Evolutionary conservation across 495 filamentous ascomycete genomes (phyloP).

Genomic region (Cetradonia linearis): DNA sequence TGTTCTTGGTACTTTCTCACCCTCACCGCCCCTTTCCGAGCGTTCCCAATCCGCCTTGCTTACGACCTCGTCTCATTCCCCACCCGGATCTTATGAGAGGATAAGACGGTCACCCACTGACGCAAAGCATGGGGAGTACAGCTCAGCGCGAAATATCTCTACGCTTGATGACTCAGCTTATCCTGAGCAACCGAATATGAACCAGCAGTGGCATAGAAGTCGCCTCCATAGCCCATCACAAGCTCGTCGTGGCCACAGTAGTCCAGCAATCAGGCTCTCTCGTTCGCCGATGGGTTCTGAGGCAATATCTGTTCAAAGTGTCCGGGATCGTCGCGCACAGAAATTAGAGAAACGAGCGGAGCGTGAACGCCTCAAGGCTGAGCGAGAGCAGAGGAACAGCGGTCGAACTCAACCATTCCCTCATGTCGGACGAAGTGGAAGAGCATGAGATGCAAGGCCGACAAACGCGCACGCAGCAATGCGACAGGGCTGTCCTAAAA

Average conservation of each 20-base stretch:
- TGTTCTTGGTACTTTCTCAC: not conserved
- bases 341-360: conserved; percentile 15
- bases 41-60: conserved; percentile 6
- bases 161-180: conserved; percentile 2
- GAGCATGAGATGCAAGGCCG: not conserved
- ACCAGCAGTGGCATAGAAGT: conserved; percentile 1
- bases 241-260: not conserved
- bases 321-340: conserved; percentile 8
- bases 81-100: not conserved
- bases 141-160: not conserved
- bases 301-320: not conserved
- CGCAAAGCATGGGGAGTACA: not conserved
- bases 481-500: not conserved
- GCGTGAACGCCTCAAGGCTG: conserved; percentile 12
- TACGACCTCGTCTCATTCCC: not conserved
- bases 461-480: not conserved
- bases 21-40: not conserved
- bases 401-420: not conserved
- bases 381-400: conserved; percentile 8
- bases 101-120: not conserved
- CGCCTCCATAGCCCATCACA: conserved; percentile 7
- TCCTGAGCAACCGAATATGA: not conserved
- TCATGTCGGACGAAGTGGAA: not conserved
- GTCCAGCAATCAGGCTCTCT: conserved; percentile 4
- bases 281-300: conserved; percentile 4